phyloP scores from a whole-genome alignment of 2,329 filamentous ascomycete species.

The Nigrospora sphaerica region DNA sequence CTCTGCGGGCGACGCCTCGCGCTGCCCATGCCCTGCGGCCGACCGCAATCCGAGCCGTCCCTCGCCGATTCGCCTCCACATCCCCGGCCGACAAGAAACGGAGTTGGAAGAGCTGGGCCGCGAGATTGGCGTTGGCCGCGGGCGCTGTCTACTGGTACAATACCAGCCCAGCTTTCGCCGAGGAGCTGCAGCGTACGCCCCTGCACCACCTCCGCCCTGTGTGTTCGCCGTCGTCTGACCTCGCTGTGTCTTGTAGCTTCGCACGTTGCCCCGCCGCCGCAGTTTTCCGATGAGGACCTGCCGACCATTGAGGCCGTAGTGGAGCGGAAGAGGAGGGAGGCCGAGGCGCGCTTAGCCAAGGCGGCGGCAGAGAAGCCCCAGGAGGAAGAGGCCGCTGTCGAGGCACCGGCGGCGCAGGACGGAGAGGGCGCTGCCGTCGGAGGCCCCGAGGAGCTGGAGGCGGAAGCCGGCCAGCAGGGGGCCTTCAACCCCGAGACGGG shows the following conservation, averaged over 20 bases:
- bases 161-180: constrained; percentile 79
- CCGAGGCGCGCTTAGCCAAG: constrained; percentile 25
- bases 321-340: constrained; percentile 52
- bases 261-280: constrained; percentile 33
- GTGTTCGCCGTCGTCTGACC: constrained; percentile 4
- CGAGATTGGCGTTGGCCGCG: constrained; percentile 69
- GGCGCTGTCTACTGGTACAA: constrained; percentile 90
- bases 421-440: constrained; percentile 13
- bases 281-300: constrained; percentile 50
- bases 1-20: constrained; percentile 40
- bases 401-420: constrained; percentile 15
- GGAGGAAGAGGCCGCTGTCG: constrained; percentile 12
- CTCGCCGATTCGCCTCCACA: constrained; percentile 47
- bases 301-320: constrained; percentile 62
- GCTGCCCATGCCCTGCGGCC: constrained; percentile 34
- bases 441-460: constrained; percentile 55
- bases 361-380: constrained; percentile 21
- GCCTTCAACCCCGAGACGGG: constrained; percentile 98
- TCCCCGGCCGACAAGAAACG: constrained; percentile 57
- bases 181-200: constrained; percentile 66
- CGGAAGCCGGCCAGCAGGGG: constrained; percentile 78
- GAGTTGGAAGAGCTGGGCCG: constrained; percentile 71
- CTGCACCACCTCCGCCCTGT: constrained; percentile 9
- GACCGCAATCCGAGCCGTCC: constrained; percentile 27
- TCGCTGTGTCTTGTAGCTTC: not conserved